A percentile compares a stretch with the other conserved stretches of the same genome.
Evolutionary conservation across 805 yeast species (phyloP).

Genomic region (Millerozyma acaciae): DNA sequence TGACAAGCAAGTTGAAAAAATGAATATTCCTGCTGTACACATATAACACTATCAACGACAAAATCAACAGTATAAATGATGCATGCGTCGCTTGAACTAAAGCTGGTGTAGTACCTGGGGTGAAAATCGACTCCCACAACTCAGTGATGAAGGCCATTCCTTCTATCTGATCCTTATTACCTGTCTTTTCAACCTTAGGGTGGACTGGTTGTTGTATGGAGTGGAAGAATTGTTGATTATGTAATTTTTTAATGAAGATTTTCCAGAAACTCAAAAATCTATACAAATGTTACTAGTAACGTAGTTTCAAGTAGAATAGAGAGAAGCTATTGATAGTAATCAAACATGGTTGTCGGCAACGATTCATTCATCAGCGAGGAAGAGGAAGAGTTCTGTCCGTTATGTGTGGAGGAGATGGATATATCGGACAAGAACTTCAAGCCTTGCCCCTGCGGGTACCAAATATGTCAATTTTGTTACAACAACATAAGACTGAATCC

Average conservation of each 20-base stretch:
- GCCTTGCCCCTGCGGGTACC: constrained; percentile 99
- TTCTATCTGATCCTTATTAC: no score
- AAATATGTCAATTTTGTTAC: constrained; percentile 96
- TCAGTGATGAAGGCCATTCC: constrained; percentile 52
- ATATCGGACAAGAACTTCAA: constrained; percentile 92
- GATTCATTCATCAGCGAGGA: constrained; percentile 71
- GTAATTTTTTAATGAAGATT: no score
- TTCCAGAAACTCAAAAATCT: no score
- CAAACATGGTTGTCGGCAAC: constrained; percentile 29
- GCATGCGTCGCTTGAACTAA: constrained; percentile 83
- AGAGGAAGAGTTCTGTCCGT: constrained; percentile 80
- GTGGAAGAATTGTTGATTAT: no score
- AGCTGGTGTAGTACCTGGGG: constrained; percentile 92
- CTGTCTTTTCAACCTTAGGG: no score
- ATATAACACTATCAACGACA: constrained; percentile 55
- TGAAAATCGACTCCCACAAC: constrained; percentile 86
- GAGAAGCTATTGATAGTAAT: no score
- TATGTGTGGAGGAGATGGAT: constrained; percentile 98
- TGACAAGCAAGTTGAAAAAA: constrained; percentile 48
- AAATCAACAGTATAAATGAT: constrained; percentile 64
- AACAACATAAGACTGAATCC: constrained; percentile 95
- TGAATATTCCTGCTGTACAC: constrained; percentile 66
- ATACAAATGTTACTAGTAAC: constrained; percentile 1
- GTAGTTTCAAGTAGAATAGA: no score
- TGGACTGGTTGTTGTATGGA: not conserved